Evolutionary conservation across 116 monocot species (phyloP), one percentile per base, ranked within the genome.

Genomic region (Trichopus zeylanicus): DNA sequence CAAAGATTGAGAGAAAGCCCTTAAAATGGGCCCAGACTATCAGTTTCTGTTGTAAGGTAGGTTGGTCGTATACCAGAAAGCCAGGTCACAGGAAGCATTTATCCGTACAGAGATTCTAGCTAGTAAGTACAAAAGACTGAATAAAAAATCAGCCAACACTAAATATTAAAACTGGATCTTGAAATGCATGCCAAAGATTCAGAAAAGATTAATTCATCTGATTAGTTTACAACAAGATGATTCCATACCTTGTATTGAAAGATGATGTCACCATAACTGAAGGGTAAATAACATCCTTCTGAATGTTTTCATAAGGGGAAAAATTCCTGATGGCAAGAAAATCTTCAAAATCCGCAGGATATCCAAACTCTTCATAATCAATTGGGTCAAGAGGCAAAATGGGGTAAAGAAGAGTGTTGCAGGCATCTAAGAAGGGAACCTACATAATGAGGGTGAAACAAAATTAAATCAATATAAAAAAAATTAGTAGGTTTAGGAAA

Each of bases 311-410:
- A 73, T 97, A 97, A 59, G 95, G 87, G 26, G 95, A 90, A 65
- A 81, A 87, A 38, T 76, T 76, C 62, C 57, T 84, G 30, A 97
- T 87, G 47, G 83, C 72, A 34, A 74, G 74, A 62, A 90, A 90
- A 66, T 97, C 95, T 64, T 95, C 90, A 60, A 67, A 53, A 4
- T 77, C 73, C 27, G 74, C 73, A 56, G 90, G 95, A 71, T 73
- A 84, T 27, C 95, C 95, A 77, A 90, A 97, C 67, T 97, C 95
- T 59, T 97, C 81, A 54, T 87, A 97, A 59, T 97, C 95, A 59
- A 56, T 53, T 58, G 84, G 75, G 29, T 78, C 70, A 35, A 97
- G 68, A 32, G 90, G 90, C 60, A 90, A 73, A 65, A 97, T 69
- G 57, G 90, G 90, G 53, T 79, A 61, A 28, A 87, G 71, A 60